Conservation (phyloP, 441 rosid species). For the Theobroma grandiflorum region DNA sequence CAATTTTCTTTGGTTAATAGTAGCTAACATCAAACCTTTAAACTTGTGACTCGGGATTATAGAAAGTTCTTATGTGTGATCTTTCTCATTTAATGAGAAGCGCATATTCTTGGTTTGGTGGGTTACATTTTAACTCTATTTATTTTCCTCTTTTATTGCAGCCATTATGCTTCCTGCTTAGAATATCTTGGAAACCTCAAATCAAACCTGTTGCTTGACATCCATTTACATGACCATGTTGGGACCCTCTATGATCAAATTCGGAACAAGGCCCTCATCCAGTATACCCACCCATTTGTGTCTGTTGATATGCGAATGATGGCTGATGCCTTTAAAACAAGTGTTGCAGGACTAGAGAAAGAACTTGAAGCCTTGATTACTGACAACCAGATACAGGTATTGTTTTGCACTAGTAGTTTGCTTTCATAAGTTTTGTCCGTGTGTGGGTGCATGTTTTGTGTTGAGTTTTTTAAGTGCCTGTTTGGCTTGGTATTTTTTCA, state of each 20-base stretch:
- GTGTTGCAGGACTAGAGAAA: constrained; percentile 78
- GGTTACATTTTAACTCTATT: background rate
- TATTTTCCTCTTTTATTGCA: constrained; percentile 40
- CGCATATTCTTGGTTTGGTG: background rate
- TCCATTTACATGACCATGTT: constrained; percentile 92
- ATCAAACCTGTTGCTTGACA: constrained; percentile 83
- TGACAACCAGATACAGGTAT: constrained; percentile 92
- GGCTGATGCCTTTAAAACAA: constrained; percentile 98
- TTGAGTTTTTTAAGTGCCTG: background rate
- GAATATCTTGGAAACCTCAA: constrained; percentile 90
- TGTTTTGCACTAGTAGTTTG: background rate
- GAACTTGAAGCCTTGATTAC: constrained; percentile 94
- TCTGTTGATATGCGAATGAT: constrained; percentile 94
- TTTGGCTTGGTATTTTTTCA: no score
- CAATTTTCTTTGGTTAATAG: background rate
- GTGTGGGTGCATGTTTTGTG: background rate
- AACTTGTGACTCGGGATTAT: background rate
- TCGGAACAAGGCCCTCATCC: constrained; percentile 93
- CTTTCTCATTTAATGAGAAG: background rate
- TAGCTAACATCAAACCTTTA: background rate
- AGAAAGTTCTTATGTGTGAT: background rate
- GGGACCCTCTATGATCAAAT: constrained; percentile 88
- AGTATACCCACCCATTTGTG: constrained; percentile 96
- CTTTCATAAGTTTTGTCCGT: background rate
- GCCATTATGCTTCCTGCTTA: constrained; percentile 92